These are phyloP conservation scores for Setaria viridis DNA, from an alignment of 202 grass and related monocot species.

Conservation along the genomic window DNA sequence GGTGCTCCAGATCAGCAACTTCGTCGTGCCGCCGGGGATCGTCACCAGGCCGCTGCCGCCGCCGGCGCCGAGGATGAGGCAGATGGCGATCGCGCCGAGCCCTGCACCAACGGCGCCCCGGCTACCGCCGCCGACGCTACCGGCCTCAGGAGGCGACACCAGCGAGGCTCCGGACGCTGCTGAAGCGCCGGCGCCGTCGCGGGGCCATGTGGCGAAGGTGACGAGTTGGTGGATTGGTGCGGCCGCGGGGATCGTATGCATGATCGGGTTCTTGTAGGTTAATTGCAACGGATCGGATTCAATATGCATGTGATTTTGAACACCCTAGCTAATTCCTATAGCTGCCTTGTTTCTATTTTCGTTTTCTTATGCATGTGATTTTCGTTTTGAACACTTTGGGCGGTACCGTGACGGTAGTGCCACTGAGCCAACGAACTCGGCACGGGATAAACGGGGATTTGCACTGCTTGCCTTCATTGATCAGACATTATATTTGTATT, in stretches of 20 bases:
- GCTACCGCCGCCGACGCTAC: neutral
- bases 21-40: conserved; percentile 51
- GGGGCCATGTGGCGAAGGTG: neutral
- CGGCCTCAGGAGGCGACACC: neutral
- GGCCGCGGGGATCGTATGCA: conserved; percentile 20
- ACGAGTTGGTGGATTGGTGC: conserved; percentile 35
- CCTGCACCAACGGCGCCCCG: conserved; percentile 7
- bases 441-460: too few relatives aligned
- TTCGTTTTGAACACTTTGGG: too few relatives aligned
- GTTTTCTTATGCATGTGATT: neutral
- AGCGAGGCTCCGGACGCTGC: conserved; percentile 8
- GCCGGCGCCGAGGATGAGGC: conserved; percentile 36
- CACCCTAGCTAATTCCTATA: neutral
- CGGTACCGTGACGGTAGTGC: too few relatives aligned
- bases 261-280: conserved; percentile 37
- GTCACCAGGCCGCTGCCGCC: conserved; percentile 21
- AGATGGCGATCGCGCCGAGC: conserved; percentile 34
- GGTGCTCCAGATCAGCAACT: conserved; percentile 65
- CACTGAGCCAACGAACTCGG: too few relatives aligned
- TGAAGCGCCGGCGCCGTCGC: conserved; percentile 41
- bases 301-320: neutral
- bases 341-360: neutral
- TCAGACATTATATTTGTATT: too few relatives aligned
- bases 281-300: neutral
- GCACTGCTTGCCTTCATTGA: too few relatives aligned